phyloP scores from a whole-genome alignment of 2,329 filamentous ascomycete species.

The Saccharata proteae region DNA sequence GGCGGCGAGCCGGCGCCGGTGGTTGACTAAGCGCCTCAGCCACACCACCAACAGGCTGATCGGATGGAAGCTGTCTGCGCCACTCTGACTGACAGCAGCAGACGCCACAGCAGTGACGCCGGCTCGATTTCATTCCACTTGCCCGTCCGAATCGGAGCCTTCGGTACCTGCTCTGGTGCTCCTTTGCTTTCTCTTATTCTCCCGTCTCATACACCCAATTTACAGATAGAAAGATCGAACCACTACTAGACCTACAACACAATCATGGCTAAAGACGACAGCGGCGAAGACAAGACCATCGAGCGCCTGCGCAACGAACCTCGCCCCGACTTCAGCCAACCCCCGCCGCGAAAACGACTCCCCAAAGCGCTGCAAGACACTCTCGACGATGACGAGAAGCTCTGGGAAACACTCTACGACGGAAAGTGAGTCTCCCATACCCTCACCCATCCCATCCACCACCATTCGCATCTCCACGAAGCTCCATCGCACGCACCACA shows the following conservation, averaged over 20 bases:
- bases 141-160: constrained; percentile 2
- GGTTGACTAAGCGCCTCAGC: constrained; percentile 1
- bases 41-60: background rate
- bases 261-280: constrained; percentile 27
- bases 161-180: too few species aligned
- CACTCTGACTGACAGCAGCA: too few species aligned
- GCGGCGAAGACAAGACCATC: constrained; percentile 24
- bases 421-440: constrained; percentile 54
- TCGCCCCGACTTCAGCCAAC: constrained; percentile 34
- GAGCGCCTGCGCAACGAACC: constrained; percentile 30
- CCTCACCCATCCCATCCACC: too few species aligned
- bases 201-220: constrained; percentile 1
- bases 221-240: too few species aligned
- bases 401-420: constrained; percentile 66
- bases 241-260: too few species aligned
- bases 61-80: background rate
- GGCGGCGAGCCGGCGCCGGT: background rate
- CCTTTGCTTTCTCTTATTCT: background rate
- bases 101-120: too few species aligned
- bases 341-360: constrained; percentile 37
- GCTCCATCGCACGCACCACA: too few species aligned
- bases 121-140: background rate
- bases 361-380: constrained; percentile 44
- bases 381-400: constrained; percentile 53
- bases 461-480: too few species aligned